phyloP scores from a whole-genome alignment of 257 asterid genomes.

The Verbena officinalis region DNA sequence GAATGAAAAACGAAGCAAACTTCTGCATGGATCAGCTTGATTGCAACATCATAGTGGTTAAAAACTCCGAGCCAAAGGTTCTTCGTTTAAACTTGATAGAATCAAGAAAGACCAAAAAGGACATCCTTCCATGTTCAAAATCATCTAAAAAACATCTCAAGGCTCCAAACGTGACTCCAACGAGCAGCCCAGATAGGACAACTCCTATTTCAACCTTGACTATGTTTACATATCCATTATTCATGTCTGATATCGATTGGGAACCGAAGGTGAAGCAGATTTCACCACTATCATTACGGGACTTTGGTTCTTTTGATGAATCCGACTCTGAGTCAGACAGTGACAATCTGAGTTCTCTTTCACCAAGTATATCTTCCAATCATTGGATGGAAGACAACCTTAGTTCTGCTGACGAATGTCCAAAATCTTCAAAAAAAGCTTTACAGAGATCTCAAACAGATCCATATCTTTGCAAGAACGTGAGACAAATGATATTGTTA shows the following conservation, averaged over 20 bases:
- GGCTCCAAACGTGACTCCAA: constrained; percentile 88
- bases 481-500: constrained; percentile 60
- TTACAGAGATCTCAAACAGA: constrained; percentile 34
- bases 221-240: constrained; percentile 45
- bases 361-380: constrained; percentile 54
- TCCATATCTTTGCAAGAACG: constrained; percentile 38
- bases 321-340: constrained; percentile 63
- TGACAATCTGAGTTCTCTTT: constrained; percentile 55
- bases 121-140: constrained; percentile 32
- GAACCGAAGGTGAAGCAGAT: constrained; percentile 45
- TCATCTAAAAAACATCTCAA: constrained; percentile 23
- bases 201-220: constrained; percentile 66
- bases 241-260: constrained; percentile 52
- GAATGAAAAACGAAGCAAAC: constrained; percentile 67
- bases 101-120: constrained; percentile 35
- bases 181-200: constrained; percentile 72
- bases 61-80: constrained; percentile 60
- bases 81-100: constrained; percentile 72
- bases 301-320: constrained; percentile 36
- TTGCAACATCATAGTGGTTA: constrained; percentile 75
- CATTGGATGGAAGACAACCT: constrained; percentile 58
- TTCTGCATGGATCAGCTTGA: constrained; percentile 72
- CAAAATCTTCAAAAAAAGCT: constrained; percentile 39
- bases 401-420: constrained; percentile 51
- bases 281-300: constrained; percentile 24